These are phyloP conservation scores for Scheffersomyces insectosa DNA, from an alignment of 1,139 yeast genomes.

Conservation along the genomic window DNA sequence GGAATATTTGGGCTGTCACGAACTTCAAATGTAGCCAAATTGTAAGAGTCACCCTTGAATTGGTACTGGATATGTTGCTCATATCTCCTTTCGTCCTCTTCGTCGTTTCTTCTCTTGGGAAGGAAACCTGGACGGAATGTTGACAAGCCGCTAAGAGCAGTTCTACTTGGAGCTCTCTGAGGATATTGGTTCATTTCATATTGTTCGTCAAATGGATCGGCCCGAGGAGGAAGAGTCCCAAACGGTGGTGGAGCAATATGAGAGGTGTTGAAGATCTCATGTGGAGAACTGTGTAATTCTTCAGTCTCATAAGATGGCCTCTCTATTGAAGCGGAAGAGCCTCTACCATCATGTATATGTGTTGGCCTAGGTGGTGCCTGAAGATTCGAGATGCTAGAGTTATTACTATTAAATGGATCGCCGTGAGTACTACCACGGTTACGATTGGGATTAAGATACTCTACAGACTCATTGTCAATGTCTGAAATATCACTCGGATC, in stretches of 20 bases:
- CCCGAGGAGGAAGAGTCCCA: constrained; percentile 15
- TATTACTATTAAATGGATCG: constrained; percentile 16
- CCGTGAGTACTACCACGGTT: constrained; percentile 21
- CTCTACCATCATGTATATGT: constrained; percentile 15
- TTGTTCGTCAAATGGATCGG: constrained; percentile 7
- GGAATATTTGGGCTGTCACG: constrained; percentile 15
- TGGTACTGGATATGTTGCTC: constrained; percentile 40
- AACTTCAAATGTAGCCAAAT: constrained; percentile 35
- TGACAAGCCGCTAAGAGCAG: neutral
- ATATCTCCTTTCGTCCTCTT: constrained; percentile 44
- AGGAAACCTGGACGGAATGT: neutral
- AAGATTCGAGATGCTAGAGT: constrained; percentile 29
- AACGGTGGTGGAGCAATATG: constrained; percentile 19
- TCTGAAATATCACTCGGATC: too few species aligned
- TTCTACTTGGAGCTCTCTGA: neutral
- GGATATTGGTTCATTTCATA: neutral
- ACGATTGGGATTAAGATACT: constrained; percentile 14
- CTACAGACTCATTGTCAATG: constrained; percentile 2
- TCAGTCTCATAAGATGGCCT: constrained; percentile 12
- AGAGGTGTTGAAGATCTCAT: constrained; percentile 25
- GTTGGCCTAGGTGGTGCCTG: constrained; percentile 30
- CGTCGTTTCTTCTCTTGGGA: constrained; percentile 24
- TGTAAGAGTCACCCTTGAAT: constrained; percentile 47
- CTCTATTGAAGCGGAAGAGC: constrained; percentile 11
- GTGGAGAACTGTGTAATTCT: neutral